These are phyloP conservation scores for Tuber calosporum DNA, from an alignment of 495 filamentous ascomycete species.

Conservation along the genomic window DNA sequence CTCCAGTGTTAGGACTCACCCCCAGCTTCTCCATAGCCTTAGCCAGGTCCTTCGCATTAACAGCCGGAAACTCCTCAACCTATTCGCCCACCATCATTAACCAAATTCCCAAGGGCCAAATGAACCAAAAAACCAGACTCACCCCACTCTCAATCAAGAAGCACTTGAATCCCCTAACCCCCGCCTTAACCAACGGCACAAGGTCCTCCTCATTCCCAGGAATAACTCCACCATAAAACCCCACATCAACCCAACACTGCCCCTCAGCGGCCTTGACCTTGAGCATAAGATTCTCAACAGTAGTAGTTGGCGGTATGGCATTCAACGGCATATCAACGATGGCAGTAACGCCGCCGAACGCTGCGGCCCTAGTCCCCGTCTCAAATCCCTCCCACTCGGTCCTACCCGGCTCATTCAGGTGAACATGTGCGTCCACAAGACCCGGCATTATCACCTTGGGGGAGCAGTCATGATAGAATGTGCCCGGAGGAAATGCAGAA, in stretches of 20 bases:
- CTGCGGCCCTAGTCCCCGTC: conserved; percentile 86
- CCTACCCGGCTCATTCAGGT: conserved; percentile 92
- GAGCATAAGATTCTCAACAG: conserved; percentile 68
- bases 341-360: conserved; percentile 95
- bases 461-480: conserved; percentile 73
- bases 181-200: conserved; percentile 69
- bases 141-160: conserved; percentile 96
- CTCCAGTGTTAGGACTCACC: conserved; percentile 42
- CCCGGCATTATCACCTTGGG: conserved; percentile 85
- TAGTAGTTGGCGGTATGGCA: conserved; percentile 93
- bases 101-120: background rate
- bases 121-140: conserved; percentile 43
- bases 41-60: conserved; percentile 69
- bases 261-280: conserved; percentile 79
- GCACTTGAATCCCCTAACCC: conserved; percentile 93
- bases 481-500: conserved; percentile 62
- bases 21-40: conserved; percentile 72
- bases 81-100: conserved; percentile 37
- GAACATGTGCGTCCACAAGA: conserved; percentile 93
- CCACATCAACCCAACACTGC: conserved; percentile 97
- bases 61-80: conserved; percentile 94
- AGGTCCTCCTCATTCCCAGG: conserved; percentile 80
- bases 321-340: conserved; percentile 98
- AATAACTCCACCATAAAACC: conserved; percentile 93
- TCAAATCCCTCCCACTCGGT: conserved; percentile 99